Conservation (phyloP, 257 asterid genomes). For the Leptodermis oblonga region DNA sequence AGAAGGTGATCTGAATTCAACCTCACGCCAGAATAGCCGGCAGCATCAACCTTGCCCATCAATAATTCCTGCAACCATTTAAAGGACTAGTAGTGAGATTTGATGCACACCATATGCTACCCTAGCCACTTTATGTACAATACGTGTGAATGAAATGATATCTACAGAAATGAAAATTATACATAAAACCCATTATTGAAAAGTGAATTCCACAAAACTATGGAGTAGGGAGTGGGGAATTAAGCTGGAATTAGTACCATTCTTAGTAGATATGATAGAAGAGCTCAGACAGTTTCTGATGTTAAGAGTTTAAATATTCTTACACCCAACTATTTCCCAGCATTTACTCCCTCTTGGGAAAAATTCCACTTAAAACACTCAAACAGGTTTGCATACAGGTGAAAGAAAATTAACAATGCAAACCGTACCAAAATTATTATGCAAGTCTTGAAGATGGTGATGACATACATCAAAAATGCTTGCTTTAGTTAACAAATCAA, state of each 20-base stretch:
- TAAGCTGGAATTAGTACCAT: neutral
- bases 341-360: neutral
- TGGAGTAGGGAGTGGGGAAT: too few species aligned
- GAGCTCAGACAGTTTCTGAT: too few species aligned
- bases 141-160: neutral
- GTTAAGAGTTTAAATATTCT: neutral
- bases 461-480: neutral
- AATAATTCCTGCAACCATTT: slow-evolving; percentile 62
- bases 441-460: neutral
- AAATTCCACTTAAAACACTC: neutral
- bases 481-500: neutral
- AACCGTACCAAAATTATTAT: neutral
- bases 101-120: neutral
- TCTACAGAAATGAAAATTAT: neutral
- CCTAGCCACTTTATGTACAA: neutral
- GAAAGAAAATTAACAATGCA: neutral
- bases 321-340: neutral
- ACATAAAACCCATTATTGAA: neutral
- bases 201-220: too few species aligned
- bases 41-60: slow-evolving; percentile 53
- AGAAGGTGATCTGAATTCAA: slow-evolving; percentile 20
- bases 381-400: neutral
- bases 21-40: slow-evolving; percentile 51
- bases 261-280: neutral
- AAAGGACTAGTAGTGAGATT: neutral